Base-by-base conservation (phyloP, 225 moss, liverwort and hornwort species). In the Physcomitrium patens region DNA sequence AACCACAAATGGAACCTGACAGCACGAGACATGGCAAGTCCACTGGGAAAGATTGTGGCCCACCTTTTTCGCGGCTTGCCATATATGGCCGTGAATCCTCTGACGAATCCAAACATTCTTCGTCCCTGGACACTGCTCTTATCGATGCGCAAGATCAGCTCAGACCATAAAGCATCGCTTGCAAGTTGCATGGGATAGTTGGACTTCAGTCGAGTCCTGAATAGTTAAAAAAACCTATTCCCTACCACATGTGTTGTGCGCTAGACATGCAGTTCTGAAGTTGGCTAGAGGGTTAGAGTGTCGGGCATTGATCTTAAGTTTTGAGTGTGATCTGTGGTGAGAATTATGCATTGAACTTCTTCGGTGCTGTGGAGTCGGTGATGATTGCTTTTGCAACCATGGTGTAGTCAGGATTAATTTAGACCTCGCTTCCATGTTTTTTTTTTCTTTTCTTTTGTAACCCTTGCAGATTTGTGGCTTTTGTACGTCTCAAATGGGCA, bases 61-160 rank as follows among this genome's bases (percentile, higher is more conserved):
- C 31, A 37, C 31, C 73, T 68, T 69, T 76, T 43, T 27, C 4
- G 41, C 62, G 50, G 20, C 4, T 62, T 22, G 37, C 68, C 53
- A 63, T 59, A 68, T 20, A 7, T 13, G 19, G 14, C 26, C 13
- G 2, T 0, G 44, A 31, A 54, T 28, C 67, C 1, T 3, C 41
- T 11, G 0, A 7, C 20, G 2, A 15, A 23, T 9, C 53, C 3
- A 18, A 18, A 54, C 55, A 55, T 51, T 51, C 62, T 42, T 3
- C 71, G 24, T 12, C 37, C 6, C 17, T 28, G 27, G 11, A 26
- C 18, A 45, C 3, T 18, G 12, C 26, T 12, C 7, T 47, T 4
- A 37, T 37, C 31, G 31, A 37, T 3, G 31, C 7, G 31, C 31
- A 37, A 2, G 31, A 37, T 37, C 31, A 0, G 4, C 31, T 37